Percentiles rank a stretch among this genome's conserved stretches.
Conservation (phyloP, 2,329 filamentous ascomycete species). For the Dissoconium aciculare region DNA sequence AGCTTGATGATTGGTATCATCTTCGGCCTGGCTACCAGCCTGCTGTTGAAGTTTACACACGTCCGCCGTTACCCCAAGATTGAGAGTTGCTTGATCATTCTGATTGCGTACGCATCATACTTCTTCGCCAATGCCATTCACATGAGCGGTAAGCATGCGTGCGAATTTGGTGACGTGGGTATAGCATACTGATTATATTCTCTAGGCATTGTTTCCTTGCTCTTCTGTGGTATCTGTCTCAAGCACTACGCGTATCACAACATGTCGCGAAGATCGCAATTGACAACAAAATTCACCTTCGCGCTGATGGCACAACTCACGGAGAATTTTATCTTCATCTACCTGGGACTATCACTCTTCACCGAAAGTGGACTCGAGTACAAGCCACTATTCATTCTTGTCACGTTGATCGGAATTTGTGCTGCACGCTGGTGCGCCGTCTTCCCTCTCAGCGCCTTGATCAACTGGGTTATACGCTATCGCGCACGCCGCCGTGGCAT, state of each 20-base stretch:
- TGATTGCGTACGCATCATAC: conserved; percentile 92
- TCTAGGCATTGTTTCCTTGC: conserved; percentile 78
- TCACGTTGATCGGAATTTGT: conserved; percentile 83
- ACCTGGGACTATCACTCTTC: conserved; percentile 85
- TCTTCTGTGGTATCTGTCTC: conserved; percentile 95
- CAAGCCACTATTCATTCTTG: conserved; percentile 87
- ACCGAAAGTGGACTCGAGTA: conserved; percentile 79
- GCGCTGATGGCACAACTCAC: conserved; percentile 87
- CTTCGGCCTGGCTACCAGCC: conserved; percentile 72
- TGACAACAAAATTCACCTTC: conserved; percentile 96
- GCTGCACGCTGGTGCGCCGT: conserved; percentile 85
- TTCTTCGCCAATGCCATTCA: conserved; percentile 94
- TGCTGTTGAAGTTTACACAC: conserved; percentile 87
- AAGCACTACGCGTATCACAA: conserved; percentile 99
- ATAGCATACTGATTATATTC: conserved; percentile 6
- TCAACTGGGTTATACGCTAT: conserved; percentile 88
- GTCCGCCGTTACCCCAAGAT: conserved; percentile 88
- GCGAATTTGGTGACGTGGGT: not conserved
- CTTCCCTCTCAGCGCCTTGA: conserved; percentile 74
- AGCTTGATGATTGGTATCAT: conserved; percentile 78
- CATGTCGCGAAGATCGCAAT: conserved; percentile 93
- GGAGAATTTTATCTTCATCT: conserved; percentile 99
- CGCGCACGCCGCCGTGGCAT: conserved; percentile 60
- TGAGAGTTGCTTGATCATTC: conserved; percentile 82
- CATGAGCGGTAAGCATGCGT: conserved; percentile 63